Evolutionary conservation across 768 basidiomycete genomes (phyloP).

Genomic region (Rhodosporidiobolus sp.): DNA sequence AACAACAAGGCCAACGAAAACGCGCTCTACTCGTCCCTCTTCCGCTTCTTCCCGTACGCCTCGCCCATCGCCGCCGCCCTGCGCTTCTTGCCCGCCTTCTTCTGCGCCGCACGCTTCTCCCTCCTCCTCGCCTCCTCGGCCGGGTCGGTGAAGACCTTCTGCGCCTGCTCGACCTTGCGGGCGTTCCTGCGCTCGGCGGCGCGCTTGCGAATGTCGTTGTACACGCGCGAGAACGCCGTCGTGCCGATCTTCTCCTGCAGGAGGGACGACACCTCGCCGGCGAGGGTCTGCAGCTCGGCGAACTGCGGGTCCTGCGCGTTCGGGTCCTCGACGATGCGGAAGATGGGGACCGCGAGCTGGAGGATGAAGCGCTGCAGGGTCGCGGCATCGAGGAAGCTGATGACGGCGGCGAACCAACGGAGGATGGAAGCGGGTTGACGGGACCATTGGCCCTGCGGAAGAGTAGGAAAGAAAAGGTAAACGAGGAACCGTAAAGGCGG

Average conservation of each 20-base stretch:
- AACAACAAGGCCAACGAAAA: no score
- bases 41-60: no score
- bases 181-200: conserved; percentile 66
- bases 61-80: conserved; percentile 8
- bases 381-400: conserved; percentile 62
- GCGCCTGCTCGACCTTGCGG: conserved; percentile 62
- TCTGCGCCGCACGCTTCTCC: conserved; percentile 37
- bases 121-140: conserved; percentile 38
- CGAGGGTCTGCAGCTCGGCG: conserved; percentile 78
- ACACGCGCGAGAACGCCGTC: conserved; percentile 73
- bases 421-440: conserved; percentile 74
- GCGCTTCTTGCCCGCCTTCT: conserved; percentile 41
- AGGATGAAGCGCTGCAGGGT: conserved; percentile 67
- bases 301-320: conserved; percentile 72
- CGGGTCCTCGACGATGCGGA: conserved; percentile 83
- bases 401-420: conserved; percentile 92
- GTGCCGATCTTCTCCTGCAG: conserved; percentile 82
- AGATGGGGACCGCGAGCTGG: conserved; percentile 80
- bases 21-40: no score
- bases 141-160: conserved; percentile 48
- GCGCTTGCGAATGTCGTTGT: conserved; percentile 75
- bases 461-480: not conserved
- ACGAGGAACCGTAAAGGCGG: not conserved
- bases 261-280: conserved; percentile 79
- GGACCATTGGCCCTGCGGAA: conserved; percentile 69